Base-by-base conservation (phyloP, 441 rosid species). In the Populus hybrid region DNA sequence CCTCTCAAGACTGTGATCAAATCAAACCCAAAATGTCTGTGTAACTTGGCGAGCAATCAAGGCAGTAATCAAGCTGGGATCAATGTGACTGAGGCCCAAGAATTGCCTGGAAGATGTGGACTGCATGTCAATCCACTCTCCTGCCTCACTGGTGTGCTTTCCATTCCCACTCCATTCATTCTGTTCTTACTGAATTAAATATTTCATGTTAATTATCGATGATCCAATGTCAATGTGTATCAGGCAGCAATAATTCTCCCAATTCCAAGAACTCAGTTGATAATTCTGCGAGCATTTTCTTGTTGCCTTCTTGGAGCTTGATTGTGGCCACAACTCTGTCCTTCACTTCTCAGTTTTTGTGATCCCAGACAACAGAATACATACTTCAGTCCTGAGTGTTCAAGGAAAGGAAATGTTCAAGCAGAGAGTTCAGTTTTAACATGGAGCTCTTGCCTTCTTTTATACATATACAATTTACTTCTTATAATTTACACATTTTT, bases 61-160 rank as follows among this genome's bases (percentile, higher is more conserved):
- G 92, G 89, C 0, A 87, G 89, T 77, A 72, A 68, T 14, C 79
- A 32, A 84, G 92, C 90, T 4, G 97, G 95, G 70, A 91, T 90
- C 36, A 81, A 92, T 71, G 77, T 89, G 10, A 82, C 74, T 18
- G 85, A 87, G 79, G 97, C 98, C 66, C 94, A 94, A 75, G 84
- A 88, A 77, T 71, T 94, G 77, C 98, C 94, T 11, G 93, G 86
- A 11, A 80, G 90, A 78, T 92, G 97, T 76, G 98, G 97, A 5
- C 87, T 85, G 42, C 92, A 79, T 66, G 87, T 94, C 73, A 92
- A 90, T 63, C 98, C 93, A 2, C 66, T 92, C 8, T 79, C 77
- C 61, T 94, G 95, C 85, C 77, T 91, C 50, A 70, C 82, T 34
- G 78, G 90, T 86, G 11, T 14, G 59, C 1, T 8, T 32, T 35